Conservation (phyloP, 2,329 filamentous ascomycete species). For the Penicillium sp. region DNA sequence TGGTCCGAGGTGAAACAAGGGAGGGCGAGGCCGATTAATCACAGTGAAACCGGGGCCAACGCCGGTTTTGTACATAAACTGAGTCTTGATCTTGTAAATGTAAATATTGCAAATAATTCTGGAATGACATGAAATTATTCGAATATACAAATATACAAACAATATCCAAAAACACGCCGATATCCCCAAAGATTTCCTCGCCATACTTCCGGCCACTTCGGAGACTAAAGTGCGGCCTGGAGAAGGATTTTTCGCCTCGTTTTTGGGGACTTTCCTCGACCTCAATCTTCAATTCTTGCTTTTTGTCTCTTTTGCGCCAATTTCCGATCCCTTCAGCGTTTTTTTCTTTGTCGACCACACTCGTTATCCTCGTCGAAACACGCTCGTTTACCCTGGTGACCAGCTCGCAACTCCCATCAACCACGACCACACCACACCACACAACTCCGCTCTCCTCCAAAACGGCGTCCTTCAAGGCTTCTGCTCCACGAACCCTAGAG, state of each 20-base stretch:
- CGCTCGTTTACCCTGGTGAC: not conserved
- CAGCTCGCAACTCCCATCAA: not conserved
- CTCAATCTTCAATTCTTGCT: not conserved
- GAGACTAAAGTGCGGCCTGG: not conserved
- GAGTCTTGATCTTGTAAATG: too few relatives aligned
- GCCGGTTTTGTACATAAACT: too few relatives aligned
- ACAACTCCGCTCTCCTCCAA: too few relatives aligned
- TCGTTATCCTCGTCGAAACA: not conserved
- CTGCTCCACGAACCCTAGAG: conserved; percentile 20
- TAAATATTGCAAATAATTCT: too few relatives aligned
- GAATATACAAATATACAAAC: too few relatives aligned
- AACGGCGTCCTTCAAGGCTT: conserved; percentile 28
- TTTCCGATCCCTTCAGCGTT: not conserved
- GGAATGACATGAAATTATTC: too few relatives aligned
- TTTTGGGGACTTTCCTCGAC: not conserved
- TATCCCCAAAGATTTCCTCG: too few relatives aligned
- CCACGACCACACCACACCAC: too few relatives aligned
- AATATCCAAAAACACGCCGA: too few relatives aligned
- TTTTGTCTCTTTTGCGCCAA: too few relatives aligned
- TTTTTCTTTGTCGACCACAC: not conserved
- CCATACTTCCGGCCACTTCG: too few relatives aligned
- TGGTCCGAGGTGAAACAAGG: conserved; percentile 25
- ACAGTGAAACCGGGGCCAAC: conserved; percentile 21
- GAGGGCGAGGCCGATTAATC: conserved; percentile 19
- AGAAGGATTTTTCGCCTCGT: conserved; percentile 1